Evolutionary conservation across 768 basidiomycete genomes (phyloP).

Genomic region (Guyanaporus albipodus): DNA sequence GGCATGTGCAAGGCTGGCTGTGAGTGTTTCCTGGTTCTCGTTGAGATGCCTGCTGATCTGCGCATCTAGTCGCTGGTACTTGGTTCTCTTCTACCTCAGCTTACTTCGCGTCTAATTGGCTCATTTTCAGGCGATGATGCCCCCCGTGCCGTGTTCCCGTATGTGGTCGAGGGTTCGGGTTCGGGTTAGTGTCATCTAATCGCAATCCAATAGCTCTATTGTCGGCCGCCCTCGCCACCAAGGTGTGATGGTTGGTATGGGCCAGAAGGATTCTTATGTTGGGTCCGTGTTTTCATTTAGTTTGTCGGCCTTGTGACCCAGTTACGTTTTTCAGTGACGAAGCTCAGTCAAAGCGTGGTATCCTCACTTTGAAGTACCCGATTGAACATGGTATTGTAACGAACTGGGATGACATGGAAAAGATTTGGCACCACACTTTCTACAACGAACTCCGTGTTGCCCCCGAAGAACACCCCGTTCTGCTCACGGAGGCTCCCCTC

Average conservation of each 20-base stretch:
- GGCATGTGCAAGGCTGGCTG: slow-evolving; percentile 99
- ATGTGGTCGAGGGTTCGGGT: slow-evolving; percentile 38
- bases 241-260: slow-evolving; percentile 97
- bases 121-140: slow-evolving; percentile 74
- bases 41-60: slow-evolving; percentile 17
- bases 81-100: neutral
- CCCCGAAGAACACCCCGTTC: slow-evolving; percentile 71
- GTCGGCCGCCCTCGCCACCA: slow-evolving; percentile 93
- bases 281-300: slow-evolving; percentile 46
- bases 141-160: slow-evolving; percentile 94
- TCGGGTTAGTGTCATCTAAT: slow-evolving; percentile 10
- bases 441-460: slow-evolving; percentile 80
- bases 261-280: slow-evolving; percentile 94
- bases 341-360: slow-evolving; percentile 93
- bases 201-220: slow-evolving; percentile 57
- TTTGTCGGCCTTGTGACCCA: slow-evolving; percentile 15
- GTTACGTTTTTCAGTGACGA: slow-evolving; percentile 58
- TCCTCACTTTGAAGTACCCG: slow-evolving; percentile 89
- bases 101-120: slow-evolving; percentile 3
- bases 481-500: slow-evolving; percentile 68
- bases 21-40: slow-evolving; percentile 40
- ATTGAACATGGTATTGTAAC: slow-evolving; percentile 94
- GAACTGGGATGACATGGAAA: slow-evolving; percentile 99
- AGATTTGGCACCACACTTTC: slow-evolving; percentile 98
- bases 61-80: slow-evolving; percentile 58